Conservation (phyloP, 495 filamentous ascomycete species). For the Aspergillus ostianus region DNA sequence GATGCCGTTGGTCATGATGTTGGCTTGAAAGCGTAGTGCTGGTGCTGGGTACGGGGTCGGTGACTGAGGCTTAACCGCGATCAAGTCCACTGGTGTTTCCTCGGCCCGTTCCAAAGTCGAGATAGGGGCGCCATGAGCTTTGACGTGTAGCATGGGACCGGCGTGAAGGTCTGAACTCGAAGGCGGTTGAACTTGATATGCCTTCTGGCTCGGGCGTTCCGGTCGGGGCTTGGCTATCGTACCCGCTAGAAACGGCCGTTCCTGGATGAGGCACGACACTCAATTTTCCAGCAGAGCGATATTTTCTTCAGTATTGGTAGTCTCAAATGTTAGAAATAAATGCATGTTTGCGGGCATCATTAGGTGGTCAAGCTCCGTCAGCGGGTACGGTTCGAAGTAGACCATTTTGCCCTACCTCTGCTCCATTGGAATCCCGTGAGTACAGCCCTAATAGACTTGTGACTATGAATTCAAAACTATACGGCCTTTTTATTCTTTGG, state of each 20-base stretch:
- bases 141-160: neutral
- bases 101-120: neutral
- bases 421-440: too few species aligned
- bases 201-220: neutral
- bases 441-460: too few species aligned
- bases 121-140: neutral
- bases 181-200: neutral
- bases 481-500: too few species aligned
- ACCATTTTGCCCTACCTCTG: neutral
- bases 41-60: neutral
- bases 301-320: neutral
- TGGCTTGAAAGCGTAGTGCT: neutral
- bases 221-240: neutral
- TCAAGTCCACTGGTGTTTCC: neutral
- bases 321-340: neutral
- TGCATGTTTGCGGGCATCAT: neutral
- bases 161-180: neutral
- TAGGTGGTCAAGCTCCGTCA: conserved; percentile 11
- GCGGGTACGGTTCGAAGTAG: neutral
- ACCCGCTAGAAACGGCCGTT: neutral
- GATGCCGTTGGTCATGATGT: neutral
- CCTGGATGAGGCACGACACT: neutral
- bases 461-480: too few species aligned
- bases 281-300: neutral
- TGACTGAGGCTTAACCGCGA: neutral